Evolutionary conservation across 257 asterid species (phyloP), one percentile per base, ranked within the genome.

Genomic region (Primulina eburnea): DNA sequence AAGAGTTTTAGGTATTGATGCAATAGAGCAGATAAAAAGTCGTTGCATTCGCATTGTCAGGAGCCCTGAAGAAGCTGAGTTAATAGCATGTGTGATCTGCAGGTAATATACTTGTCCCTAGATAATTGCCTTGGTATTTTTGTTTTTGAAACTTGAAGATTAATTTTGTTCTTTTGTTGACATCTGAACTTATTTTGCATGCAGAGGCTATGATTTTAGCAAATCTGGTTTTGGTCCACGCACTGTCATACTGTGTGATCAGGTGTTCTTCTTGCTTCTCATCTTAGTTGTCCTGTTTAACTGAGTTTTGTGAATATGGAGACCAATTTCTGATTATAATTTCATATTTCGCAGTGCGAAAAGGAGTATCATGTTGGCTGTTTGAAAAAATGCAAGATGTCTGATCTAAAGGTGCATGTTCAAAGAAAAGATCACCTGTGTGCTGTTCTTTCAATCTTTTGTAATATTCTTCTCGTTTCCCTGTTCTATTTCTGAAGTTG

Each of bases 201-300:
- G 78, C 95, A 94, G 99, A 80, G 99, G 93, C 72, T 86, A 89
- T 57, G 99, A 94, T 83, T 94, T 85, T 67, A 94, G 99, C 82
- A 89, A 89, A 80, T 80, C 97, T 71, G 99, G 99, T 73, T 94
- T 94, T 88, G 99, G 99, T 71, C 99, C 99, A 57, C 96, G 97
- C 58, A 94, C 99, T 35, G 99, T 94, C 77, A 89, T 94, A 80
- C 82, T 91, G 38, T 94, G 99, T 73, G 95, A 91, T 75, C 99
- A 94, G 99, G 99, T 91, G 84, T 72, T 81, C 73, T 68, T 64
- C 73, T 77, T 67, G 32, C 68, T 76, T 69, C 68, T 67, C 58
- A 29, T 75, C 5, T 20, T 62, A 30, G 59, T 28, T 37, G 17
- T 34, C 56, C 64, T 62, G 24, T 37, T 70, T 59, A 63, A 62